phyloP scores from a whole-genome alignment of 208 protist species.

The Crithidia fasciculata region DNA sequence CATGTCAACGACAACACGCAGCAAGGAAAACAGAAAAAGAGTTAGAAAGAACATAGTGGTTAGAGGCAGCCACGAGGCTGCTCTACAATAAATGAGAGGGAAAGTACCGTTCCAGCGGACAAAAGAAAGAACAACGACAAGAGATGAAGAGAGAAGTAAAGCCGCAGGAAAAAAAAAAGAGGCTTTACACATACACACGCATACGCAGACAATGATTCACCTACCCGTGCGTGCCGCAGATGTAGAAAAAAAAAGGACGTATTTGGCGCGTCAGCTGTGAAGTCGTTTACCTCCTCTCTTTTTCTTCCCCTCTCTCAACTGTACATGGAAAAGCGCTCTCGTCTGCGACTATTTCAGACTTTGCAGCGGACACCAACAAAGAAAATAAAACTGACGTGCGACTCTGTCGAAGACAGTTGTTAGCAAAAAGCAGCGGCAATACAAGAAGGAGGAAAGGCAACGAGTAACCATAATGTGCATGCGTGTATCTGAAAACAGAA shows the following conservation, averaged over 20 bases:
- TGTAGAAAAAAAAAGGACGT: not conserved
- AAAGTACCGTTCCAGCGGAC: not conserved
- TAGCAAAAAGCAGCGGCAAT: not conserved
- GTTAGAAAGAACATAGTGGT: not conserved
- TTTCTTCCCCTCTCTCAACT: too few relatives aligned
- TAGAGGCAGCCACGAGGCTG: not conserved
- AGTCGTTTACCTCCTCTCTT: too few relatives aligned
- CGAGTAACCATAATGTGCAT: too few relatives aligned
- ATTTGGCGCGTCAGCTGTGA: not conserved
- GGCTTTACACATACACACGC: not conserved
- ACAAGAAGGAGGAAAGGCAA: not conserved
- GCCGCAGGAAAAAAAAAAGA: not conserved
- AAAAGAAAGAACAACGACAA: conserved; percentile 13
- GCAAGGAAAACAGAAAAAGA: conserved; percentile 1
- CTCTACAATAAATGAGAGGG: not conserved
- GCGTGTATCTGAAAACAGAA: too few relatives aligned
- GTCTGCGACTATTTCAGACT: too few relatives aligned
- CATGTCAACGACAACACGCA: not conserved
- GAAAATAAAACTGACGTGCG: too few relatives aligned
- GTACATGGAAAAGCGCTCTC: too few relatives aligned
- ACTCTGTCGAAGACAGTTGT: too few relatives aligned
- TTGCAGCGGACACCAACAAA: too few relatives aligned
- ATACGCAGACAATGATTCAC: not conserved
- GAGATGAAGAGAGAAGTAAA: conserved; percentile 9
- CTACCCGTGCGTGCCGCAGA: too few relatives aligned